Evolutionary conservation across 352 stramenopile species (phyloP), one percentile per base, ranked within the genome.

Genomic region (Phytopythium delawarense): DNA sequence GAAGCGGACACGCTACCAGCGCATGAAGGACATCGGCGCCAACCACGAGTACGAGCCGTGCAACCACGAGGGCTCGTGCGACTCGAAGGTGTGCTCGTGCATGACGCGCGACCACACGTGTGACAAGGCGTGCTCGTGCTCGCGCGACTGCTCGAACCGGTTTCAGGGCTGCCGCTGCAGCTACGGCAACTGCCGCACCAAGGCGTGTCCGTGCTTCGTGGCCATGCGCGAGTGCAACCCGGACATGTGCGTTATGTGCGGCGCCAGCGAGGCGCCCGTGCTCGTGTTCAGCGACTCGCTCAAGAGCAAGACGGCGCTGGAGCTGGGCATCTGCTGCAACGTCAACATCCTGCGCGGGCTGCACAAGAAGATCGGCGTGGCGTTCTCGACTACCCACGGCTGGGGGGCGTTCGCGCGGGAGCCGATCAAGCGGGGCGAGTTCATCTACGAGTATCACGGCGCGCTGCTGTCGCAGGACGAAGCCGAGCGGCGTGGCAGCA

Each of bases 121-220:
- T 42, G 81, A 92, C 52, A 92, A 90, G 64, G 82, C 84, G 50
- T 94, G 84, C 63, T 91, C 82, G n/a, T 94, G 84, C 60, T 88
- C 84, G 6, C 78, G 74, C 7, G 74, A 92, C 59, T 94, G 84
- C 46, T 70, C 76, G 15, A 94, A 92, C 54, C 72, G 84, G 35
- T 87, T 85, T 46, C 63, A 68, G 46, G 80, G 80, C 13, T 89
- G 80, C 51, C 72, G 59, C 0, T 89, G 80, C 40, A 84, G 72
- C 46, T 62, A 71, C 32, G 80, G 80, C 46, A 85, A 87, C 50
- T 89, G 80, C 37, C 68, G 76, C 58, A 88, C 80, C 16, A 87
- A 87, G 49, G 76, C 74, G 34, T 89, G 80, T 37, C 70, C 80
- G 28, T 89, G 80, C 62, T 88, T 85, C 32, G 63, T 82, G 35